Base-by-base conservation (phyloP, 352 stramenopile species). In the Phytophthora multivora region DNA sequence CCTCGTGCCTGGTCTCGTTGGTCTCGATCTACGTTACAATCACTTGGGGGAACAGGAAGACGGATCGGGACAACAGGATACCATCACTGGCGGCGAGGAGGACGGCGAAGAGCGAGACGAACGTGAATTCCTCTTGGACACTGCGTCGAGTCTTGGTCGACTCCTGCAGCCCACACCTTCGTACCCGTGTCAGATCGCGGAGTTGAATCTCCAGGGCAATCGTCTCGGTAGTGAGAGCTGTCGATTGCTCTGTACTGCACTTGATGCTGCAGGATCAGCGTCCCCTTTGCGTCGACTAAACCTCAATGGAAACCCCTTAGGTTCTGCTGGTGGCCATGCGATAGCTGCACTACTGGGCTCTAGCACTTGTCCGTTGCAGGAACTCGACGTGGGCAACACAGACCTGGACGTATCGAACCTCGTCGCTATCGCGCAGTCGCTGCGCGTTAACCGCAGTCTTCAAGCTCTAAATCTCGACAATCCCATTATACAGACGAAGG, bases 141-240 rank as follows among this genome's bases (percentile, higher is more conserved):
- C 66, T 7, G 73, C 73, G 13, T 73, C 77, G 6, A 69, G 63
- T 42, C 64, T 91, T 45, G 76, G 63, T 2, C 60, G 73, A 21
- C 47, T 91, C 30, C 51, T 91, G 48, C 76, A 88, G 43, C 54
- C 59, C 15, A 80, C 75, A 30, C 61, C 71, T 16, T 38, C 82
- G 36, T 90, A 91, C 50, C 54, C 51, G 39, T 89, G 79, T 39
- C 57, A 61, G 38, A 77, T 92, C 47, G 56, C 72, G 8, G 66
- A 83, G 48, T 59, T 92, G 31, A 73, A 89, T 47, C 57, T 92
- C 30, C 69, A 77, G 28, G 75, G 79, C 18, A 92, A 92, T 62
- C 70, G 54, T 3, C 51, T 92, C 30, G 80, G 82, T 13, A 65
- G 73, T 36, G 80, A 90, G 60, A 89, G 75, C 50, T 85, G 70